Conservation (phyloP, 83 land plant species). For the Isoetes engelmannii region DNA sequence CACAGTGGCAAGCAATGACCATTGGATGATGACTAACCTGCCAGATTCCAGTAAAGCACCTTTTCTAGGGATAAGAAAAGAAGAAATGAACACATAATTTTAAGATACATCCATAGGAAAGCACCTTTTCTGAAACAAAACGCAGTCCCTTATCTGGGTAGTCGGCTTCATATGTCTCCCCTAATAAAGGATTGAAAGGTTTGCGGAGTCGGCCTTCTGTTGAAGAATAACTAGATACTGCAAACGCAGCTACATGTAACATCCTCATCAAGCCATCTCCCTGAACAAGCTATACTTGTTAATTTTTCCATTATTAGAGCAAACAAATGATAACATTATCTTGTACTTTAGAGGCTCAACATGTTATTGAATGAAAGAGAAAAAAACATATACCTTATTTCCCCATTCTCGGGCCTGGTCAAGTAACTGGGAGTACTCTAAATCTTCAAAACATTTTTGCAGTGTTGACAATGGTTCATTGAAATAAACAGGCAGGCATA, state of each 20-base stretch:
- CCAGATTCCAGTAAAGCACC: neutral
- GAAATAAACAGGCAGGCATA: slow-evolving; percentile 13
- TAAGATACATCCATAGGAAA: neutral
- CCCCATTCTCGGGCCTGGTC: slow-evolving; percentile 3
- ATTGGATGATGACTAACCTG: slow-evolving; percentile 17
- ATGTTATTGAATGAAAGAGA: neutral
- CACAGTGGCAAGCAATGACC: slow-evolving; percentile 16
- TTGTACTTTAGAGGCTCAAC: neutral
- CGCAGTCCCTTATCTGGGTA: slow-evolving; percentile 10
- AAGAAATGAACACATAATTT: neutral
- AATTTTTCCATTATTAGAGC: too few relatives aligned
- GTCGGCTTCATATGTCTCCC: slow-evolving; percentile 15
- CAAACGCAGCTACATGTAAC: slow-evolving; percentile 10
- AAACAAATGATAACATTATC: too few relatives aligned
- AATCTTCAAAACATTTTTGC: slow-evolving; percentile 9
- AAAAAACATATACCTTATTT: neutral
- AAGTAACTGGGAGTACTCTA: slow-evolving; percentile 14
- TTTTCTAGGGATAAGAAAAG: neutral
- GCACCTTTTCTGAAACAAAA: slow-evolving; percentile 11
- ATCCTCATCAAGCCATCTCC: slow-evolving; percentile 13
- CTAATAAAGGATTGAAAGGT: slow-evolving; percentile 17
- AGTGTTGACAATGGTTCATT: slow-evolving; percentile 6
- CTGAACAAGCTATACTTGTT: neutral
- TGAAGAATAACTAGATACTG: slow-evolving; percentile 11
- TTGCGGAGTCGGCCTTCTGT: slow-evolving; percentile 13